Conservation (phyloP, 2,329 filamentous ascomycete genomes). For the Penicillium capsulatum region DNA sequence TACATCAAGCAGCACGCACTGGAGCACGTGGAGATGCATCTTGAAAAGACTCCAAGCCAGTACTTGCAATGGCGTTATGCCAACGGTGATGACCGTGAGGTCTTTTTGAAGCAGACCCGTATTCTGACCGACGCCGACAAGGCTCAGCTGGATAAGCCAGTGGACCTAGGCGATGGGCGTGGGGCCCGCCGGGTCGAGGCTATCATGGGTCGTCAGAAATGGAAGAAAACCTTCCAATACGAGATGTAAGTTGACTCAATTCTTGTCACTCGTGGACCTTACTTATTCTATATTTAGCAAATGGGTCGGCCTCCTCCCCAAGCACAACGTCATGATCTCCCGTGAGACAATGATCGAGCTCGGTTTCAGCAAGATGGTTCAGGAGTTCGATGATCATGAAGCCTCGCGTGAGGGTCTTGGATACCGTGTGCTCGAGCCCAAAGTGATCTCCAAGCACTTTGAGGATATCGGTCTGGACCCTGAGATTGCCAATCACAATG, state of each 20-base stretch:
- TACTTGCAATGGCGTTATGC: slow-evolving; percentile 98
- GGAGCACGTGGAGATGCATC: slow-evolving; percentile 98
- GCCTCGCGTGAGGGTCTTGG: slow-evolving; percentile 97
- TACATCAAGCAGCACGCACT: slow-evolving; percentile 99
- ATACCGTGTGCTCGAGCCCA: slow-evolving; percentile 87
- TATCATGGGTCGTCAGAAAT: slow-evolving; percentile 94
- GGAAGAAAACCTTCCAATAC: slow-evolving; percentile 98
- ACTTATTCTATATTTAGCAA: slow-evolving; percentile 52
- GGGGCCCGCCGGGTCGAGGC: slow-evolving; percentile 74
- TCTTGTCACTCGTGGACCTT: neutral
- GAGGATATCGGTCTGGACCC: slow-evolving; percentile 94
- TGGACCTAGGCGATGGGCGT: slow-evolving; percentile 80
- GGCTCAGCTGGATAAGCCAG: slow-evolving; percentile 82
- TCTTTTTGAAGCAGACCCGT: slow-evolving; percentile 96
- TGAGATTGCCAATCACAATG: slow-evolving; percentile 98
- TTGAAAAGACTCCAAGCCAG: slow-evolving; percentile 98
- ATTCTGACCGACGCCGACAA: slow-evolving; percentile 79
- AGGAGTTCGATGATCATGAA: slow-evolving; percentile 98
- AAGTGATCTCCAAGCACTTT: slow-evolving; percentile 95
- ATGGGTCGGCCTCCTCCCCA: slow-evolving; percentile 84
- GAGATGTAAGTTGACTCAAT: slow-evolving; percentile 64
- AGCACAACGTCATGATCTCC: slow-evolving; percentile 88
- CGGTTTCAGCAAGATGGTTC: slow-evolving; percentile 88
- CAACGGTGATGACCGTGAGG: slow-evolving; percentile 94
- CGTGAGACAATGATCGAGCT: slow-evolving; percentile 82